These are phyloP conservation scores for Candida rishiriensis DNA, from an alignment of 805 yeast genomes.

Conservation along the genomic window DNA sequence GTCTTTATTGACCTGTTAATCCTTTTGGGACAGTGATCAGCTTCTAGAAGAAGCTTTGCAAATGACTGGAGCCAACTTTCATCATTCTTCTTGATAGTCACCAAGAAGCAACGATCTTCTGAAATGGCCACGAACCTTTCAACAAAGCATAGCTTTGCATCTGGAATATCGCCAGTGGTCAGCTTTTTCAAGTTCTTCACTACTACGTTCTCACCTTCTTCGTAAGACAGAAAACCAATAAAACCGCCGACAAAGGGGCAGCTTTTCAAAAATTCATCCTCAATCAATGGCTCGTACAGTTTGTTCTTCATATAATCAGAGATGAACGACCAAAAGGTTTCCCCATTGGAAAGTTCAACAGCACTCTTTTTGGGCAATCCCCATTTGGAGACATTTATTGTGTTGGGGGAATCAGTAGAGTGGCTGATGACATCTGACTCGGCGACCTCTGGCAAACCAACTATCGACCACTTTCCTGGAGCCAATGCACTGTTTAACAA, in stretches of 20 bases:
- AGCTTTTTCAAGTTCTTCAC: constrained; percentile 33
- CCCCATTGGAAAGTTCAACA: background rate
- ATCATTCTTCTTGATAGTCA: constrained; percentile 45
- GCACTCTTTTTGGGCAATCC: constrained; percentile 4
- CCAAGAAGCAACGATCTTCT: constrained; percentile 44
- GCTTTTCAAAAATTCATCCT: constrained; percentile 26
- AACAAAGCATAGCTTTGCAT: constrained; percentile 67
- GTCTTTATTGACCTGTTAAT: constrained; percentile 5
- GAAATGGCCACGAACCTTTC: constrained; percentile 61
- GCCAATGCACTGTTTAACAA: constrained; percentile 72
- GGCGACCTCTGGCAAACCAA: constrained; percentile 58
- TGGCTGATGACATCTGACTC: constrained; percentile 53
- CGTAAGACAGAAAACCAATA: constrained; percentile 82
- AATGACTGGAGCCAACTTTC: constrained; percentile 31
- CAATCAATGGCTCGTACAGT: constrained; percentile 26
- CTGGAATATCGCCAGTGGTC: constrained; percentile 49
- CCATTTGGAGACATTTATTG: constrained; percentile 29
- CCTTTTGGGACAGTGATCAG: background rate
- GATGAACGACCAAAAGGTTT: constrained; percentile 50
- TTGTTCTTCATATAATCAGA: constrained; percentile 42
- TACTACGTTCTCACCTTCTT: constrained; percentile 61
- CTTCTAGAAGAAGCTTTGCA: background rate
- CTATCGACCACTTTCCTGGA: constrained; percentile 86
- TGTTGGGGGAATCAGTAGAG: constrained; percentile 42
- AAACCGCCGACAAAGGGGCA: constrained; percentile 91